phyloP scores from a whole-genome alignment of 2,329 filamentous ascomycete species.

The Ophiocordyceps camponoti-leonardi region DNA sequence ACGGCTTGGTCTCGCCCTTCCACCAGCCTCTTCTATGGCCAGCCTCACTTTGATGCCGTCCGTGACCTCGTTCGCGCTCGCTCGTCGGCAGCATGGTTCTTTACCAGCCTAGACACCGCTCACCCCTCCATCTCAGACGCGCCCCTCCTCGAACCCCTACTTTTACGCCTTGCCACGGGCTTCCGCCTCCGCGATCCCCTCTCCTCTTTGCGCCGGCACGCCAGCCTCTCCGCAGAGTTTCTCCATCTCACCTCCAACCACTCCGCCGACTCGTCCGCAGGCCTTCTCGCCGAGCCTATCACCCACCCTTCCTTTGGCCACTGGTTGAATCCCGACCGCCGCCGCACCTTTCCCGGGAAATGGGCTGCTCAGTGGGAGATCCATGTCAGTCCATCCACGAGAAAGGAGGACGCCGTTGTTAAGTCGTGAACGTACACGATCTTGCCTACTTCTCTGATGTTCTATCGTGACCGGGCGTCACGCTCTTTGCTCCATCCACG shows the following conservation, averaged over 20 bases:
- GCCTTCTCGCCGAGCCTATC: conserved; percentile 31
- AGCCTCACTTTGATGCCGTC: conserved; percentile 47
- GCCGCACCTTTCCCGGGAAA: conserved; percentile 13
- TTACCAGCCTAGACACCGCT: conserved; percentile 34
- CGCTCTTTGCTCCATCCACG: not conserved
- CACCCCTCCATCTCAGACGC: conserved; percentile 52
- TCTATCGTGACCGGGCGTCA: not conserved
- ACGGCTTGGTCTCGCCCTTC: conserved; percentile 40
- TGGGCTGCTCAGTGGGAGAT: conserved; percentile 23
- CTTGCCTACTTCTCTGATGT: not conserved
- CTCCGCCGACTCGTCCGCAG: conserved; percentile 25
- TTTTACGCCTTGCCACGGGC: conserved; percentile 44
- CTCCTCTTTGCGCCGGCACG: conserved; percentile 38
- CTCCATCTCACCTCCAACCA: conserved; percentile 31
- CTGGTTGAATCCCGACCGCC: conserved; percentile 20
- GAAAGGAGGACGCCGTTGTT: not conserved
- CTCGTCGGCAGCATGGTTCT: conserved; percentile 31
- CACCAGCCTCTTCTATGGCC: conserved; percentile 40
- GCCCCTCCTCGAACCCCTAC: conserved; percentile 42
- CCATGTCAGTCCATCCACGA: conserved; percentile 17
- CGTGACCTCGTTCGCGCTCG: conserved; percentile 32
- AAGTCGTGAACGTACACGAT: not conserved
- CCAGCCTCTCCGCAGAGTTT: conserved; percentile 40
- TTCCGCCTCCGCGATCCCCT: conserved; percentile 38
- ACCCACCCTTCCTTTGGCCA: conserved; percentile 22